Percentiles rank a stretch among this genome's conserved stretches.
phyloP scores from a whole-genome alignment of 495 filamentous ascomycete species.

The Lepidopterella palustris region DNA sequence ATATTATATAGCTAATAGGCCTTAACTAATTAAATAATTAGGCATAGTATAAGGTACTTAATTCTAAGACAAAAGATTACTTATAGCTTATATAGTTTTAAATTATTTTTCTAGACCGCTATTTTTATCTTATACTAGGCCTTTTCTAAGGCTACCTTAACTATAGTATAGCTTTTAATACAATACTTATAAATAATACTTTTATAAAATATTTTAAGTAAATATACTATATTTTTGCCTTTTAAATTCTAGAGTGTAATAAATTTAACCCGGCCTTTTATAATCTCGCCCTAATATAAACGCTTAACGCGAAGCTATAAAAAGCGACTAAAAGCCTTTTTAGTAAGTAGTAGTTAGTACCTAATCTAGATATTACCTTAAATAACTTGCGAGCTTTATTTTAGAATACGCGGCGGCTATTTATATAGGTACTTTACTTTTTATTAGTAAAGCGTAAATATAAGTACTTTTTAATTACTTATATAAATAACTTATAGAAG shows the following conservation, averaged over 20 bases:
- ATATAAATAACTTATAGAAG: slow-evolving; percentile 36
- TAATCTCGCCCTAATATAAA: not conserved
- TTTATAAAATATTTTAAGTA: slow-evolving; percentile 31
- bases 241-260: slow-evolving; percentile 16
- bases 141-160: slow-evolving; percentile 31
- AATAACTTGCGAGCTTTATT: slow-evolving; percentile 13
- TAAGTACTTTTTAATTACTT: slow-evolving; percentile 38
- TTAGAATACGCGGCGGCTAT: slow-evolving; percentile 27
- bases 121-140: slow-evolving; percentile 37
- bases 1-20: slow-evolving; percentile 8
- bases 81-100: slow-evolving; percentile 35
- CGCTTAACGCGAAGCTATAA: slow-evolving; percentile 30
- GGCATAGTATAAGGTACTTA: slow-evolving; percentile 12
- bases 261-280: slow-evolving; percentile 2
- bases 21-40: slow-evolving; percentile 9
- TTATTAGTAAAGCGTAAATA: slow-evolving; percentile 14
- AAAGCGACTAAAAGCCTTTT: slow-evolving; percentile 17
- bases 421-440: slow-evolving; percentile 17
- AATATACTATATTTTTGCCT: slow-evolving; percentile 35
- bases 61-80: slow-evolving; percentile 9
- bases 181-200: slow-evolving; percentile 21
- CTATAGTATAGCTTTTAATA: slow-evolving; percentile 22
- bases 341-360: slow-evolving; percentile 20
- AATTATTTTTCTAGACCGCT: slow-evolving; percentile 32
- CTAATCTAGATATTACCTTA: slow-evolving; percentile 26